Percentiles rank a stretch among this genome's conserved stretches.
Evolutionary conservation across 768 basidiomycete genomes (phyloP).

Genomic region (Artomyces pyxidatus): DNA sequence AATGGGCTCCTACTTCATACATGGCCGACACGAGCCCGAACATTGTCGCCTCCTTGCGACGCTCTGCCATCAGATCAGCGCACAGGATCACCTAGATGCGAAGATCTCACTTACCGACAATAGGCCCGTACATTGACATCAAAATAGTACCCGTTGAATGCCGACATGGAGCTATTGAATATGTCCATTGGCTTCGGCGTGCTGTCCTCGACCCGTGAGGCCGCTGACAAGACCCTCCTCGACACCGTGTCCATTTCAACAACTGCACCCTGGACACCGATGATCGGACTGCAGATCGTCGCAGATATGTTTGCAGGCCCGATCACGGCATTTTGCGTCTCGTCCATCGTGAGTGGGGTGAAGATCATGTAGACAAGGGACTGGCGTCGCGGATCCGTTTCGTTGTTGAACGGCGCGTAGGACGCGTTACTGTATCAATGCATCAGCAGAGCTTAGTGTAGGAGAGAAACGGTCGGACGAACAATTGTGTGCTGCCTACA

Average conservation of each 20-base stretch:
- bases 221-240: background rate
- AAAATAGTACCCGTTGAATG: background rate
- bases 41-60: background rate
- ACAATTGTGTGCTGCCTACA: background rate
- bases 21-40: background rate
- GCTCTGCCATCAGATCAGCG: background rate
- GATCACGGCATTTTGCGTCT: background rate
- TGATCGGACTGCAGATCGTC: background rate
- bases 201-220: background rate
- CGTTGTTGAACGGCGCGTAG: background rate
- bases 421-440: too few relatives aligned
- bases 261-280: background rate
- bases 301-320: background rate
- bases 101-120: background rate
- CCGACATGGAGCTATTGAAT: background rate
- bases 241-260: background rate
- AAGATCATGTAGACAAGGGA: background rate
- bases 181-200: background rate
- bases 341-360: background rate
- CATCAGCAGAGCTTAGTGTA: background rate
- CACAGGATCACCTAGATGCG: background rate
- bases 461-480: background rate
- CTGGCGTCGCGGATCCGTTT: background rate
- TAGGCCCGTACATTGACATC: background rate
- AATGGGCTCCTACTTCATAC: background rate